Conservation (phyloP, 1,284 basidiomycete genomes). For the Tetrapyrgos nigripes region DNA sequence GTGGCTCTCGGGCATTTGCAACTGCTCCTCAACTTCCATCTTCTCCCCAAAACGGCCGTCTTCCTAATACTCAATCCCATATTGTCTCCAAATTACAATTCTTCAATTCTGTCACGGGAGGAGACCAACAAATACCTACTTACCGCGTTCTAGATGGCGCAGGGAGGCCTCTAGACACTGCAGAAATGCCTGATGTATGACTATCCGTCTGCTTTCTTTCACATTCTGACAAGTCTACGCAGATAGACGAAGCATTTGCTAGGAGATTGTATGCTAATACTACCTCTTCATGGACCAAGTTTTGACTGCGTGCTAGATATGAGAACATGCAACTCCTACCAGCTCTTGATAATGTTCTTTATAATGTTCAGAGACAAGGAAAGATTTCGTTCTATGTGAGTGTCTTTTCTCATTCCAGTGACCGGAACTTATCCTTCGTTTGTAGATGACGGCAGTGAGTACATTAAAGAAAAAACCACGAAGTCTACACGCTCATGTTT, state of each 20-base stretch:
- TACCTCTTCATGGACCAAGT: background rate
- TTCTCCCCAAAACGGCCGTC: slow-evolving; percentile 31
- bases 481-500: slow-evolving; percentile 16
- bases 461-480: background rate
- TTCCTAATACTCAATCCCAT: slow-evolving; percentile 70
- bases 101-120: slow-evolving; percentile 75
- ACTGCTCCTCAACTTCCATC: slow-evolving; percentile 23
- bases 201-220: background rate
- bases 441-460: slow-evolving; percentile 79
- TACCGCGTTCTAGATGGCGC: slow-evolving; percentile 83
- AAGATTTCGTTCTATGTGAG: slow-evolving; percentile 93
- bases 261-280: slow-evolving; percentile 59
- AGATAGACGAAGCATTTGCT: slow-evolving; percentile 81
- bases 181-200: slow-evolving; percentile 72
- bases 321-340: slow-evolving; percentile 87
- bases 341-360: slow-evolving; percentile 86
- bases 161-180: slow-evolving; percentile 76
- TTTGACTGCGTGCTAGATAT: slow-evolving; percentile 53
- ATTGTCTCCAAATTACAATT: slow-evolving; percentile 73
- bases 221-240: slow-evolving; percentile 7
- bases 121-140: slow-evolving; percentile 74
- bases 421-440: slow-evolving; percentile 15
- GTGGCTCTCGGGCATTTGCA: slow-evolving; percentile 16
- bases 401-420: slow-evolving; percentile 20
- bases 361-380: slow-evolving; percentile 93